Conservation (phyloP, 306 rosid genomes). For the Corylus heterophylla region DNA sequence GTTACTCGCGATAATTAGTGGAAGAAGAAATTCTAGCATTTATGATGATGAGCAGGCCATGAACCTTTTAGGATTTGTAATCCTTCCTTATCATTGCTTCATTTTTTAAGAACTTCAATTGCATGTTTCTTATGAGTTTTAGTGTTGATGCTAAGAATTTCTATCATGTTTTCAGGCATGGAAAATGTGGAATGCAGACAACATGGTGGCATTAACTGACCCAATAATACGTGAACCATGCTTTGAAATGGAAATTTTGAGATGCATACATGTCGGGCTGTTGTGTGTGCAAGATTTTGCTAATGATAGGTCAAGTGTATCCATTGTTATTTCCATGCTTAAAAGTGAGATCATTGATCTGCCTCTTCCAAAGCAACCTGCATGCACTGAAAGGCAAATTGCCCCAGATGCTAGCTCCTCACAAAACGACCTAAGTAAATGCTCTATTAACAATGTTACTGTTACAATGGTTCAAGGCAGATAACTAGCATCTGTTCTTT, state of each 20-base stretch:
- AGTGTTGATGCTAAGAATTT: neutral
- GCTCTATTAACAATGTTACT: neutral
- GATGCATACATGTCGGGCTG: too few species aligned
- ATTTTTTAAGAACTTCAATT: neutral
- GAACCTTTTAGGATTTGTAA: conserved; percentile 27
- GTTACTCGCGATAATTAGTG: conserved; percentile 8
- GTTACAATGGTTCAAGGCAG: neutral
- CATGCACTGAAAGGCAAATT: neutral
- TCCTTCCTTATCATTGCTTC: neutral
- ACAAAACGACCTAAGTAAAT: too few species aligned
- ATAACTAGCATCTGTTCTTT: neutral
- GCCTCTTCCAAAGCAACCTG: neutral
- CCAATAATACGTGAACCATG: neutral
- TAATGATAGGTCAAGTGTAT: too few species aligned
- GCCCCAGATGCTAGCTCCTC: neutral
- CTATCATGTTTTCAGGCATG: neutral
- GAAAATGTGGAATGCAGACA: neutral
- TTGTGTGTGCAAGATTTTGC: too few species aligned
- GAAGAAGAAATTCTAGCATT: conserved; percentile 1
- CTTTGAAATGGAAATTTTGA: too few species aligned
- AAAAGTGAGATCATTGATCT: neutral
- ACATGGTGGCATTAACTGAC: neutral
- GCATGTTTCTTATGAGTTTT: neutral
- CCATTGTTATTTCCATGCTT: too few species aligned
- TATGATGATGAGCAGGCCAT: neutral